Conservation (phyloP, 306 rosid genomes). For the Psophocarpus tetragonolobus region DNA sequence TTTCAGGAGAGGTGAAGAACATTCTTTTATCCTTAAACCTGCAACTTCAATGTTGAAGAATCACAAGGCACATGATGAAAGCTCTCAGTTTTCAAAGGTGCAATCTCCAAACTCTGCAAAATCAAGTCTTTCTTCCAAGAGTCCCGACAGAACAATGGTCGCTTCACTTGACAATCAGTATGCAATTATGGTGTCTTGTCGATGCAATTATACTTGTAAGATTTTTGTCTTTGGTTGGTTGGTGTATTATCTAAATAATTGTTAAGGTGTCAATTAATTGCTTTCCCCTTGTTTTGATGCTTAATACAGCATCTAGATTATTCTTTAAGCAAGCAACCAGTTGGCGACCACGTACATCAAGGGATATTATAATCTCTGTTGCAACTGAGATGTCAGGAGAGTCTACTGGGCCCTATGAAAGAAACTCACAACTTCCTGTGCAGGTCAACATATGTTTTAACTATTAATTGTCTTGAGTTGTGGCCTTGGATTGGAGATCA, state of each 20-base stretch:
- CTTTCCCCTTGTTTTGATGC: constrained; percentile 26
- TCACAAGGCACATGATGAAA: constrained; percentile 64
- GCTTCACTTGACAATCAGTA: constrained; percentile 59
- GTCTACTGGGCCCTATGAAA: constrained; percentile 54
- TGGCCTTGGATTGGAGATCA: constrained; percentile 20
- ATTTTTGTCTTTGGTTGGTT: constrained; percentile 12
- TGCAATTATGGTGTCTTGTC: constrained; percentile 94
- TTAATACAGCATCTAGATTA: constrained; percentile 68
- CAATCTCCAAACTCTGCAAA: constrained; percentile 52
- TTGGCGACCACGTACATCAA: constrained; percentile 81
- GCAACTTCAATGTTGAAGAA: constrained; percentile 71
- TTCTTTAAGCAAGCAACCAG: constrained; percentile 90
- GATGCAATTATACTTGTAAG: constrained; percentile 88
- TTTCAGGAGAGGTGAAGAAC: constrained; percentile 97
- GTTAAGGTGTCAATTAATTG: constrained; percentile 19
- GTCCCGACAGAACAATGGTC: constrained; percentile 50
- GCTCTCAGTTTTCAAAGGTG: constrained; percentile 48
- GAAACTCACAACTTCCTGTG: constrained; percentile 78
- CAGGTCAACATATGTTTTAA: constrained; percentile 60
- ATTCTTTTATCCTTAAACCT: constrained; percentile 94
- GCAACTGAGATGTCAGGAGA: constrained; percentile 83
- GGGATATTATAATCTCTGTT: constrained; percentile 94
- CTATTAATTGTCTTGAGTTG: constrained; percentile 9
- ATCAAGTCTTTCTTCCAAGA: constrained; percentile 45
- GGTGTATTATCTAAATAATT: constrained; percentile 25